phyloP scores from a whole-genome alignment of 1,284 basidiomycete genomes.

The Fomes fomentarius region DNA sequence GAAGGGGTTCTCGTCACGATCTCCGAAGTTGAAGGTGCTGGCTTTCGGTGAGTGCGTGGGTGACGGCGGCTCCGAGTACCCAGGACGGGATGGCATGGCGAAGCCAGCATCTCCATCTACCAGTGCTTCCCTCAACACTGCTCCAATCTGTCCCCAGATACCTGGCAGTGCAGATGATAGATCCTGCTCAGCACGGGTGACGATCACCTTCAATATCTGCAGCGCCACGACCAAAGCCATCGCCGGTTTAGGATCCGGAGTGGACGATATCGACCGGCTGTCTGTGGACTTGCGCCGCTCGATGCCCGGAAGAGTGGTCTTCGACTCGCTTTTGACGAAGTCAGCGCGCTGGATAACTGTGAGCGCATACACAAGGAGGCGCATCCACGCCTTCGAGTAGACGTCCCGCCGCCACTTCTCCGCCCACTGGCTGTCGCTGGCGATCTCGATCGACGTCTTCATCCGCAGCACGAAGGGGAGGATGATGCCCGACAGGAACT shows the following conservation, averaged over 20 bases:
- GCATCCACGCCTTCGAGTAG: constrained; percentile 62
- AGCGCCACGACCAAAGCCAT: constrained; percentile 57
- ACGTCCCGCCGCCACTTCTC: constrained; percentile 49
- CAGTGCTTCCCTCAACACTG: constrained; percentile 52
- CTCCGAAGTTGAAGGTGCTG: constrained; percentile 30
- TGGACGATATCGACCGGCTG: constrained; percentile 31
- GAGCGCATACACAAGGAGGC: constrained; percentile 64
- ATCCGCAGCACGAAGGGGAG: constrained; percentile 64
- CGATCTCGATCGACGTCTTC: constrained; percentile 52
- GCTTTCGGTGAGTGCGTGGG: constrained; percentile 46
- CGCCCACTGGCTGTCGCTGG: constrained; percentile 43
- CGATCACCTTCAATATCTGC: constrained; percentile 72
- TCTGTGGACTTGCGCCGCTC: constrained; percentile 51
- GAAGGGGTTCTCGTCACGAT: constrained; percentile 28
- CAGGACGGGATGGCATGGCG: constrained; percentile 42
- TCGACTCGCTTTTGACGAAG: constrained; percentile 18
- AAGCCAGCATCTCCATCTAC: constrained; percentile 62
- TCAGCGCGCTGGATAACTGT: constrained; percentile 43
- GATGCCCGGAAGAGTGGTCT: constrained; percentile 23
- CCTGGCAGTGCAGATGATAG: constrained; percentile 55
- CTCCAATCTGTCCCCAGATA: constrained; percentile 63
- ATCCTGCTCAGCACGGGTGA: constrained; percentile 65
- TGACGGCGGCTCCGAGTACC: constrained; percentile 46
- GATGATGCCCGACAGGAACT: constrained; percentile 60
- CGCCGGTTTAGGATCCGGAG: constrained; percentile 36